Percentiles rank a stretch among this genome's conserved stretches.
Evolutionary conservation across 257 asterid genomes (phyloP).

Genomic region (Solanum commersonii): DNA sequence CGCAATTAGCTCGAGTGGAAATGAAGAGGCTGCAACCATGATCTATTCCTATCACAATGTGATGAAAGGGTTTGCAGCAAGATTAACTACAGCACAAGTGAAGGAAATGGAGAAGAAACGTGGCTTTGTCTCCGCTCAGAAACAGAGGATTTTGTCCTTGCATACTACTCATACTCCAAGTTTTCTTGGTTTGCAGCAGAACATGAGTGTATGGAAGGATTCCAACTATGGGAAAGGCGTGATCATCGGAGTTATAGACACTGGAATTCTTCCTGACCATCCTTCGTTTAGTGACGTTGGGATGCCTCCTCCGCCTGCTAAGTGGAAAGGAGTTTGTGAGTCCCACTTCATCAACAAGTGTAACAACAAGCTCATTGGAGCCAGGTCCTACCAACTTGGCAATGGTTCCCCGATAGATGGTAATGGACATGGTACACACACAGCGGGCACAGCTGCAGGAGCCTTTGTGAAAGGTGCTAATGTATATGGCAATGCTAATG

Average conservation of each 20-base stretch:
- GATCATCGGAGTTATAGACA: slow-evolving; percentile 17
- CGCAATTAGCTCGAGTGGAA: neutral
- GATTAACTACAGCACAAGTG: slow-evolving; percentile 19
- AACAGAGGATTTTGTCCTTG: slow-evolving; percentile 10
- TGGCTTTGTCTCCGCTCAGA: slow-evolving; percentile 25
- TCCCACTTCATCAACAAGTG: slow-evolving; percentile 1
- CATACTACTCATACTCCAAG: slow-evolving; percentile 37
- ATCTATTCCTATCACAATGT: slow-evolving; percentile 28
- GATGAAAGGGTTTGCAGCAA: slow-evolving; percentile 35
- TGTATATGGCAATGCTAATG: slow-evolving; percentile 29
- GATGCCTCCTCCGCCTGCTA: slow-evolving; percentile 10
- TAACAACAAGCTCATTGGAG: slow-evolving; percentile 48
- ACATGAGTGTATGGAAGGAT: neutral
- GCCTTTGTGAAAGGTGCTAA: slow-evolving; percentile 42
- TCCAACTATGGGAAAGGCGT: slow-evolving; percentile 19
- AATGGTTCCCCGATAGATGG: slow-evolving; percentile 7
- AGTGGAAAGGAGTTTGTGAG: slow-evolving; percentile 39
- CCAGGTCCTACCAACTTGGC: neutral
- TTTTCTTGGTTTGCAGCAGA: slow-evolving; percentile 29
- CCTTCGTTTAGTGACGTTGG: neutral
- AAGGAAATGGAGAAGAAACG: slow-evolving; percentile 17
- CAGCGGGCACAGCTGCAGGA: slow-evolving; percentile 43
- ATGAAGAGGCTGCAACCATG: neutral
- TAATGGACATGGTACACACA: slow-evolving; percentile 45
- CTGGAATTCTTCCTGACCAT: slow-evolving; percentile 11